A percentile compares a stretch with the other conserved stretches of the same genome.
phyloP scores from a whole-genome alignment of 306 rosid genomes.

The Trifolium dubium region DNA sequence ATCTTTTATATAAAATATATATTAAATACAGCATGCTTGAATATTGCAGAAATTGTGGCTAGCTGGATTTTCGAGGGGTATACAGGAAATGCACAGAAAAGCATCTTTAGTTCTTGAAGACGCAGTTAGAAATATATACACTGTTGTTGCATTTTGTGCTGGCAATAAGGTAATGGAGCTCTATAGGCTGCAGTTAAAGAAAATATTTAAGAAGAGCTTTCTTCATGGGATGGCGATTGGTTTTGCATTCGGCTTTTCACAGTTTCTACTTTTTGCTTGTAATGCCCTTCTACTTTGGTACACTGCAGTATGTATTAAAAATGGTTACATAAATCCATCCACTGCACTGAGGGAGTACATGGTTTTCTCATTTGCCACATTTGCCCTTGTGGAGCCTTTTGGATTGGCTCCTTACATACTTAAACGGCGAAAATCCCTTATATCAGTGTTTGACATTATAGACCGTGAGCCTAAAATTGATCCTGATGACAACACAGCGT shows the following conservation, averaged over 20 bases:
- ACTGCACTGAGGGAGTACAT: conserved; percentile 92
- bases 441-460: conserved; percentile 92
- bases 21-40: conserved; percentile 30
- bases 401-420: conserved; percentile 99
- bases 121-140: conserved; percentile 95
- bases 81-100: conserved; percentile 98
- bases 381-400: conserved; percentile 97
- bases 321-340: conserved; percentile 49
- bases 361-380: conserved; percentile 97
- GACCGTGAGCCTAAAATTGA: conserved; percentile 93
- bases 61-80: conserved; percentile 97
- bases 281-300: conserved; percentile 98
- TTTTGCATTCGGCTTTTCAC: conserved; percentile 94
- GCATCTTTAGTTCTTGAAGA: conserved; percentile 99
- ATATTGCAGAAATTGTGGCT: conserved; percentile 92
- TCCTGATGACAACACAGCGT: conserved; percentile 83
- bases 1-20: conserved; percentile 25
- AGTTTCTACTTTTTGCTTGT: conserved; percentile 94
- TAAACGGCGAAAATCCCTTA: conserved; percentile 86
- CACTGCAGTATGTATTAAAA: conserved; percentile 67
- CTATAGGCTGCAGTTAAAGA: conserved; percentile 83
- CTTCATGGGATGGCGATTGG: conserved; percentile 96
- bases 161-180: conserved; percentile 99
- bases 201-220: conserved; percentile 87
- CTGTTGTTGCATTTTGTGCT: conserved; percentile 98